Evolutionary conservation across 306 rosid genomes (phyloP).

Genomic region (Fragaria nilgerrensis): DNA sequence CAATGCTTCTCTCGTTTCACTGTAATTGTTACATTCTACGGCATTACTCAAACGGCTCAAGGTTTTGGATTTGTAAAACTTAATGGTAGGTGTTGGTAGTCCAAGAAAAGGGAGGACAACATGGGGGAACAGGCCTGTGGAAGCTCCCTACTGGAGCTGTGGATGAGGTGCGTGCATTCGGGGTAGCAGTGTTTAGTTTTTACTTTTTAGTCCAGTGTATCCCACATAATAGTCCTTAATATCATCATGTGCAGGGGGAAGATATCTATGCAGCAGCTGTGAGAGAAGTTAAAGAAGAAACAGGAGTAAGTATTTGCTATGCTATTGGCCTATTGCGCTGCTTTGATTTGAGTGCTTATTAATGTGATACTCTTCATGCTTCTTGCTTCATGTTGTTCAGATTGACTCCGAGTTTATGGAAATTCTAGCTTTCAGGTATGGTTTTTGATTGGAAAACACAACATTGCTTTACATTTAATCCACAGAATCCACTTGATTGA

Average conservation of each 20-base stretch:
- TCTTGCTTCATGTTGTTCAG: constrained; percentile 45
- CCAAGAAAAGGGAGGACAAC: constrained; percentile 69
- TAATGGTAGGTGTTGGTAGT: constrained; percentile 65
- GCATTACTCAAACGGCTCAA: not conserved
- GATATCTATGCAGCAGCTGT: constrained; percentile 70
- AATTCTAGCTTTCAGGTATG: constrained; percentile 75
- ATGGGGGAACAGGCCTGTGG: constrained; percentile 64
- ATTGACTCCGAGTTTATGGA: constrained; percentile 78
- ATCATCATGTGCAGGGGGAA: constrained; percentile 56
- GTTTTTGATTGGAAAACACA: not conserved
- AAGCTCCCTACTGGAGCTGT: constrained; percentile 85
- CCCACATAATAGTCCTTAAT: constrained; percentile 19
- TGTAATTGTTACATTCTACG: not conserved
- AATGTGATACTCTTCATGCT: constrained; percentile 1
- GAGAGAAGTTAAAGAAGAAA: constrained; percentile 92
- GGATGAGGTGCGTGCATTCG: constrained; percentile 51
- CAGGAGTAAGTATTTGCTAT: constrained; percentile 57
- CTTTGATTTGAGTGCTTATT: not conserved
- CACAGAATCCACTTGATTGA: not conserved
- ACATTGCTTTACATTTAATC: not conserved
- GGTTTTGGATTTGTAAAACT: constrained; percentile 9
- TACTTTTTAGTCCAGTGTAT: constrained; percentile 5
- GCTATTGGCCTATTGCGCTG: not conserved
- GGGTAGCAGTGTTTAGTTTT: not conserved
- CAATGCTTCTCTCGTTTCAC: too few relatives aligned